Evolutionary conservation across 805 yeast genomes (phyloP), one percentile per base, ranked within the genome.

Genomic region (Spathaspora passalidarum): DNA sequence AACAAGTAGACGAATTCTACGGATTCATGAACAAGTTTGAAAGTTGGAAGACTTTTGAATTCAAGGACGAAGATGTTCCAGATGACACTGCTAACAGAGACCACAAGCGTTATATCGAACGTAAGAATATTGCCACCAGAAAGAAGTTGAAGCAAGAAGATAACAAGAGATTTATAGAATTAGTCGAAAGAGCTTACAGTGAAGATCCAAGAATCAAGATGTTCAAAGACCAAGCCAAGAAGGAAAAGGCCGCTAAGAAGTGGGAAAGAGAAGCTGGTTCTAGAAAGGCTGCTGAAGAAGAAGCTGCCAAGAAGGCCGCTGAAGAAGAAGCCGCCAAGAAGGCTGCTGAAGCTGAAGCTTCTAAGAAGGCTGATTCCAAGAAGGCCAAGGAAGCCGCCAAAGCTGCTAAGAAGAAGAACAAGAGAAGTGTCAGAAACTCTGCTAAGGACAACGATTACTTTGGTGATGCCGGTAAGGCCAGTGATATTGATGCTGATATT

Each of bases 61-160:
- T 91, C 76, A 81, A 90, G 68, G 99, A 94, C 66, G 99, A 94
- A 78, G 99, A 94, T 65, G 97, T 91, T 62, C 99, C 99, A 57
- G 99, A 94, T 76, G 99, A 94, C 73, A 88, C 97, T 47, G 87
- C 96, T 50, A 94, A 94, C 84, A 90, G 99, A 80, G 99, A 94
- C 69, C 96, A 94, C 82, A 94, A 94, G 79, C 96, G 99, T 76
- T 88, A 89, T 78, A 85, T 91, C 57, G 99, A 94, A 76, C 89
- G 92, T 79, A 94, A 94, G 80, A 94, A 94, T 79, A 82, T 88
- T 71, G 90, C 96, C 56, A 88, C 95, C 48, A 88, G 99, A 78
- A 87, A 88, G 79, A 94, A 92, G 87, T 87, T 82, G 79, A 94
- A 94, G 86, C 90, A 92, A 63, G 97, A 94, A 65, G 99, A 94